These are phyloP conservation scores for Cercospora sp. DNA, from an alignment of 2,329 filamentous ascomycete species.

Conservation along the genomic window DNA sequence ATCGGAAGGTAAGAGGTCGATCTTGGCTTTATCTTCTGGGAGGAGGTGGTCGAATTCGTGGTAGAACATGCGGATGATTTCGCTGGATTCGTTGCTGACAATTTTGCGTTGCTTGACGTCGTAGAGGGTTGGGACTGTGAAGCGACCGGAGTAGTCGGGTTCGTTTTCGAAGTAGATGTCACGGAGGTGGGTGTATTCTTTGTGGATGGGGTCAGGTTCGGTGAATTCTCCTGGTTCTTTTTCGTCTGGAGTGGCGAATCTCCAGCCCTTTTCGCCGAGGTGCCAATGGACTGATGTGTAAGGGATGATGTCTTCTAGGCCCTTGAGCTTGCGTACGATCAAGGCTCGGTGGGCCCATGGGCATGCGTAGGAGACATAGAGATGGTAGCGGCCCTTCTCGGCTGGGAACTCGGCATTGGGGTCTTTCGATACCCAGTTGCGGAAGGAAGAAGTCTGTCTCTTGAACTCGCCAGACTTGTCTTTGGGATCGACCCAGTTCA, in stretches of 20 bases:
- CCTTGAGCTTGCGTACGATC: conserved; percentile 87
- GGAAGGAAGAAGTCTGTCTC: conserved; percentile 78
- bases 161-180: conserved; percentile 78
- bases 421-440: conserved; percentile 73
- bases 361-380: conserved; percentile 92
- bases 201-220: conserved; percentile 63
- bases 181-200: conserved; percentile 69
- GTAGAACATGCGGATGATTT: conserved; percentile 90
- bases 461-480: conserved; percentile 91
- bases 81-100: conserved; percentile 87
- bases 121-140: conserved; percentile 85
- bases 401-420: conserved; percentile 73
- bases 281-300: conserved; percentile 91
- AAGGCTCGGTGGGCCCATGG: conserved; percentile 90
- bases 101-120: conserved; percentile 74
- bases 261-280: conserved; percentile 75
- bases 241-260: conserved; percentile 70
- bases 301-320: conserved; percentile 78
- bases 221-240: conserved; percentile 57
- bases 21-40: conserved; percentile 44
- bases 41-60: conserved; percentile 68
- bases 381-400: conserved; percentile 87
- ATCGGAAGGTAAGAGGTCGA: conserved; percentile 50
- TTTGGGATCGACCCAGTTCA: conserved; percentile 76
- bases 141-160: conserved; percentile 71